Conservation (phyloP, 495 filamentous ascomycete genomes). For the Penicillium turbatum region DNA sequence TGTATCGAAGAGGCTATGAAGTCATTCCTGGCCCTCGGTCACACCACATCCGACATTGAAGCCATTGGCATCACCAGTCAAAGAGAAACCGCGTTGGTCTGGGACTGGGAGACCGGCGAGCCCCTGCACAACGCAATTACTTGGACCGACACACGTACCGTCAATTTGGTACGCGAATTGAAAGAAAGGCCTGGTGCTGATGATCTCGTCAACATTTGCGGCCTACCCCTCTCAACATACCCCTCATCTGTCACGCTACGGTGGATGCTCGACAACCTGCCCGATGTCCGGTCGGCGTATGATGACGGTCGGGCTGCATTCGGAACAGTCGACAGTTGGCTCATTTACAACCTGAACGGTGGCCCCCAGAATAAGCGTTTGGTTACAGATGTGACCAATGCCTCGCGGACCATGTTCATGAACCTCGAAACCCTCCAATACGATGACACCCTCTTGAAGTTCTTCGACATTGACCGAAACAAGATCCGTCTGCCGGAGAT, state of each 20-base stretch:
- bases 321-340: slow-evolving; percentile 91
- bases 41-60: slow-evolving; percentile 68
- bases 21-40: slow-evolving; percentile 65
- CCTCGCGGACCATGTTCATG: slow-evolving; percentile 95
- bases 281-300: slow-evolving; percentile 70
- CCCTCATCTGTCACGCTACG: slow-evolving; percentile 85
- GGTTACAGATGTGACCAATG: slow-evolving; percentile 90
- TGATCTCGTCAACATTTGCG: slow-evolving; percentile 68
- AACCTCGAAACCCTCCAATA: slow-evolving; percentile 84
- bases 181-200: slow-evolving; percentile 64
- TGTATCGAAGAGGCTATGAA: slow-evolving; percentile 82
- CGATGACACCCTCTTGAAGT: slow-evolving; percentile 73
- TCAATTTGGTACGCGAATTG: slow-evolving; percentile 72
- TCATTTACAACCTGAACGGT: slow-evolving; percentile 87
- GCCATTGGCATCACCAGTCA: slow-evolving; percentile 92
- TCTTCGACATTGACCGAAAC: slow-evolving; percentile 72
- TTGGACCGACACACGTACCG: slow-evolving; percentile 90
- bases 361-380: slow-evolving; percentile 64
- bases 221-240: slow-evolving; percentile 88
- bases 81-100: slow-evolving; percentile 87
- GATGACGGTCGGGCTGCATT: slow-evolving; percentile 78
- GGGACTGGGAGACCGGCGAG: slow-evolving; percentile 84
- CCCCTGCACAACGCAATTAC: slow-evolving; percentile 86
- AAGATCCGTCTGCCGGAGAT: slow-evolving; percentile 82
- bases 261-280: slow-evolving; percentile 76